Base-by-base conservation (phyloP, 2,329 filamentous ascomycete species). In the Hypoxylon sp. region DNA sequence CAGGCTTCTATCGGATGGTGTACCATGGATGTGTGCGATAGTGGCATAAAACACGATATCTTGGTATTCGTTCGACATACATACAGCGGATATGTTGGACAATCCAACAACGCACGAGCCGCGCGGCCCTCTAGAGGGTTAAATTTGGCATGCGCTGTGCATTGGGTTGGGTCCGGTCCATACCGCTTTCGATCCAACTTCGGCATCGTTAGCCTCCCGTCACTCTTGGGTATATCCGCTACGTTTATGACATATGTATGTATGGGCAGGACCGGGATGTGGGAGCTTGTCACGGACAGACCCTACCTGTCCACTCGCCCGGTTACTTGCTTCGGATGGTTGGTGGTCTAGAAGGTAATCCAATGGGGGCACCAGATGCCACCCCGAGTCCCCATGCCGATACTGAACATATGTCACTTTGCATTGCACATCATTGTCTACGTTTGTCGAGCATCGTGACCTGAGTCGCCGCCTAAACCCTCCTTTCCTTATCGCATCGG, bases 201-300 rank as follows among this genome's bases (percentile, higher is more conserved):
- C 11, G 26, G n/a, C 47, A n/a, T 44, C 28, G 24, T 34, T 43
- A 62, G 44, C 30, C 13, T 34, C 22, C 47, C 47, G 24, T 47
- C 19, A 56, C 20, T 26, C 34, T 24, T 24, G 28, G 41, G 52
- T 28, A 15, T 32, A 58, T 54, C 4, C n/a, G 24, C n/a, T 39
- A 19, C 37, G 1, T 39, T 10, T n/a, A 39, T 19, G 32, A 34
- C 10, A 37, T 11, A 11, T 37, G 15, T 4, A n/a, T 5, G 15
- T 6, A 39, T 34, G 30, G 30, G 20, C 58, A 56, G 15, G 57
- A n/a, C 53, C 53, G 43, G 53, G 55, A 53, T 20, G 41, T 41
- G 60, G 54, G 32, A 58, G 32, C 49, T 67, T 37, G 53, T 65
- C n/a, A n/a, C n/a, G n/a, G n/a, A n/a, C n/a, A n/a, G n/a, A n/a